These are phyloP conservation scores for Thecaphora thlaspeos DNA, from an alignment of 1,284 basidiomycete genomes.

Conservation along the genomic window DNA sequence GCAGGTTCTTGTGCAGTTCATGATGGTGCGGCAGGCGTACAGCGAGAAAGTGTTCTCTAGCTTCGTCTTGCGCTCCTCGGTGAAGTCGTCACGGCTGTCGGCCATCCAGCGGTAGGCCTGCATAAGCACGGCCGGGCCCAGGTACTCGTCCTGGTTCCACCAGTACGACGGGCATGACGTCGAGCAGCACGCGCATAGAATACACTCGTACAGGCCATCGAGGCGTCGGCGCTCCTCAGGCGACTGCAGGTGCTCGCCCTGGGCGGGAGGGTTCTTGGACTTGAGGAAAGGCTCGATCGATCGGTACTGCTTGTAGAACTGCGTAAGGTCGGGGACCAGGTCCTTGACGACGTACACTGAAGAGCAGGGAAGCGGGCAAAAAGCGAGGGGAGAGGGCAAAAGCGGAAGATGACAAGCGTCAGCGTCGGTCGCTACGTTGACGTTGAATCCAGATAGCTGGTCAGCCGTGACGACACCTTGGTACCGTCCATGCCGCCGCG, in stretches of 20 bases:
- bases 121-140: slow-evolving; percentile 95
- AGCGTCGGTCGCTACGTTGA: too few relatives aligned
- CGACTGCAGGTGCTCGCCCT: slow-evolving; percentile 80
- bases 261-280: slow-evolving; percentile 50
- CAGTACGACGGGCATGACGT: slow-evolving; percentile 89
- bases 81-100: slow-evolving; percentile 84
- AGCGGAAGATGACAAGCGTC: too few relatives aligned
- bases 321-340: slow-evolving; percentile 80
- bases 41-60: slow-evolving; percentile 93
- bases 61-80: slow-evolving; percentile 79
- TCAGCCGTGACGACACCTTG: too few relatives aligned
- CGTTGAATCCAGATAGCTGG: too few relatives aligned
- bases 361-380: not conserved
- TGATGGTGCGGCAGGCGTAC: slow-evolving; percentile 78
- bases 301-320: slow-evolving; percentile 99
- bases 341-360: slow-evolving; percentile 99
- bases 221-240: slow-evolving; percentile 90
- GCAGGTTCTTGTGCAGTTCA: slow-evolving; percentile 92
- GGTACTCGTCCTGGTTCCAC: slow-evolving; percentile 99
- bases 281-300: slow-evolving; percentile 72
- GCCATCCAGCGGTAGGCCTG: slow-evolving; percentile 85
- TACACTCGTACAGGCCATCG: slow-evolving; percentile 87
- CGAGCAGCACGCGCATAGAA: slow-evolving; percentile 69
- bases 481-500: too few relatives aligned
- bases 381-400: not conserved